Conservation (phyloP, 2,329 filamentous ascomycete species). For the Paecilomyces sp. region DNA sequence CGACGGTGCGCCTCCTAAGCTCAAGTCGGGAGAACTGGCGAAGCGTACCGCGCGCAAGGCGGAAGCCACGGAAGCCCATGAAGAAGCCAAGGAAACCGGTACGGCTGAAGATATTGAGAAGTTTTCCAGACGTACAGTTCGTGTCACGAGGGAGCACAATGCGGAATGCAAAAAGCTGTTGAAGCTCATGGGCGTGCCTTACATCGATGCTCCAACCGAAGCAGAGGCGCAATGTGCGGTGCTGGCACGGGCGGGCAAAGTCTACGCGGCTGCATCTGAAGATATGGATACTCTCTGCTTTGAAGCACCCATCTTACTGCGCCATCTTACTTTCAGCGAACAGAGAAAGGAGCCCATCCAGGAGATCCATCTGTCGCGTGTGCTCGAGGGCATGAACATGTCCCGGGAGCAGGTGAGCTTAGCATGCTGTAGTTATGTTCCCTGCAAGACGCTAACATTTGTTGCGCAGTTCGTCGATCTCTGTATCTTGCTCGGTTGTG, state of each 20-base stretch:
- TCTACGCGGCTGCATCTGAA: constrained; percentile 92
- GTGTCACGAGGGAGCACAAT: constrained; percentile 95
- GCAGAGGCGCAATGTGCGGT: constrained; percentile 95
- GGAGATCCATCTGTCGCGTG: constrained; percentile 82
- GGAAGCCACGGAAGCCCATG: constrained; percentile 80
- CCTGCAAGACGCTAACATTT: background rate
- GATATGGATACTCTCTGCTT: constrained; percentile 99
- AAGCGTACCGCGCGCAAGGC: constrained; percentile 94
- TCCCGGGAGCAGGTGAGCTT: constrained; percentile 66
- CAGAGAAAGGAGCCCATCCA: constrained; percentile 96
- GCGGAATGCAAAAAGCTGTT: constrained; percentile 85
- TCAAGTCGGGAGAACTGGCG: constrained; percentile 94
- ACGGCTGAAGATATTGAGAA: constrained; percentile 98
- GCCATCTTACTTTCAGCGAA: constrained; percentile 94
- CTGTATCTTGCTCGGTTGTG: constrained; percentile 93
- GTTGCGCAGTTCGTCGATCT: constrained; percentile 78
- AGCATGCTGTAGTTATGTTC: too few species aligned
- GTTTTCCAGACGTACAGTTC: constrained; percentile 85
- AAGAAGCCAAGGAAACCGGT: constrained; percentile 94
- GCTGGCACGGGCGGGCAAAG: constrained; percentile 82
- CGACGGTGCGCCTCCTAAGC: constrained; percentile 90
- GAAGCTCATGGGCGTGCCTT: constrained; percentile 93
- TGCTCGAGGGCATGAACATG: constrained; percentile 82
- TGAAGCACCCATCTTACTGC: constrained; percentile 78
- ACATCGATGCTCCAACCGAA: constrained; percentile 90